These are phyloP conservation scores for Sechiopsis laciniata DNA, from an alignment of 306 rosid species.

Conservation along the genomic window DNA sequence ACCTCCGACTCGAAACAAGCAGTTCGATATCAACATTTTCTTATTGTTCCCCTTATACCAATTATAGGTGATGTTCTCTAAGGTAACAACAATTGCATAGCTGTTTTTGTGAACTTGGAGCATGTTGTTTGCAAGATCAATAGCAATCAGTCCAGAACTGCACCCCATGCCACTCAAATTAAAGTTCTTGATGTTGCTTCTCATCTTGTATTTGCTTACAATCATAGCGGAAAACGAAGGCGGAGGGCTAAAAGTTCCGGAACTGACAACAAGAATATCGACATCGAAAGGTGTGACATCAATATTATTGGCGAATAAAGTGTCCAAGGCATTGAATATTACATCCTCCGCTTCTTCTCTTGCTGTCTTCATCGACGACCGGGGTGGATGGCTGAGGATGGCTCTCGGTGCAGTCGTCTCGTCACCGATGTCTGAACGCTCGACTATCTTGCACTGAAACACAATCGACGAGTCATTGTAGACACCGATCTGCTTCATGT, in stretches of 20 bases:
- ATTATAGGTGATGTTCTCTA: constrained; percentile 48
- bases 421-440: constrained; percentile 44
- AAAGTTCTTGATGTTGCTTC: constrained; percentile 34
- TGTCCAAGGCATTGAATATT: constrained; percentile 43
- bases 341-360: constrained; percentile 46
- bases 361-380: constrained; percentile 31
- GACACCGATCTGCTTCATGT: constrained; percentile 31
- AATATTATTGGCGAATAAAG: constrained; percentile 31
- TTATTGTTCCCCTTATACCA: constrained; percentile 52
- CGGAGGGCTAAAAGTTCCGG: constrained; percentile 44
- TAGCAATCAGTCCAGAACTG: constrained; percentile 49
- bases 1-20: constrained; percentile 49
- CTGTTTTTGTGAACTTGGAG: constrained; percentile 45
- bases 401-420: constrained; percentile 41
- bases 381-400: constrained; percentile 35
- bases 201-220: constrained; percentile 39
- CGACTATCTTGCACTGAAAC: constrained; percentile 43
- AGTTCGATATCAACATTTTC: constrained; percentile 44
- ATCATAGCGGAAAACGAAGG: constrained; percentile 54
- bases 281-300: constrained; percentile 39
- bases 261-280: constrained; percentile 42
- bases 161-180: constrained; percentile 58
- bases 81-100: constrained; percentile 50
- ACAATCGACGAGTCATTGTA: constrained; percentile 31
- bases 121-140: constrained; percentile 54